Conservation (phyloP, 306 rosid species). For the Inga laurina region DNA sequence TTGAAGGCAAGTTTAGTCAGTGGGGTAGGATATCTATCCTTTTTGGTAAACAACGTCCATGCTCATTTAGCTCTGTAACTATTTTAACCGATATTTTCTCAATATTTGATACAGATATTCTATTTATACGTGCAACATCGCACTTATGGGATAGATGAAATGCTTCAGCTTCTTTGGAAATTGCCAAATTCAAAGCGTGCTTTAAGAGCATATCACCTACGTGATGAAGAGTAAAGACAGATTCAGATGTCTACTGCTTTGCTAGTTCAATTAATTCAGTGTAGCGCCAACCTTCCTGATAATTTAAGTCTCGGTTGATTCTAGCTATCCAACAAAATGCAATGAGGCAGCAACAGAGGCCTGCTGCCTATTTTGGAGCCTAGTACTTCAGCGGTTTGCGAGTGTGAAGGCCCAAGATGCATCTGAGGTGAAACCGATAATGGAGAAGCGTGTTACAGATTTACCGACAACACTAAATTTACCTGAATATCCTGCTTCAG, state of each 20-base stretch:
- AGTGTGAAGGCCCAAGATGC: constrained; percentile 85
- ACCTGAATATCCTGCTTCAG: constrained; percentile 97
- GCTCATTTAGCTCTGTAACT: constrained; percentile 12
- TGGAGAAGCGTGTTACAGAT: constrained; percentile 90
- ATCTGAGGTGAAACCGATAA: constrained; percentile 75
- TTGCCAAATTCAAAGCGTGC: constrained; percentile 88
- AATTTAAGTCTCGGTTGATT: constrained; percentile 68
- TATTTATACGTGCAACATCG: constrained; percentile 85
- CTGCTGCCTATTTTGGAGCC: constrained; percentile 83
- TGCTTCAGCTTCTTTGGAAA: constrained; percentile 86
- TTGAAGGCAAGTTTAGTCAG: constrained; percentile 88
- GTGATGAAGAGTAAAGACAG: constrained; percentile 94
- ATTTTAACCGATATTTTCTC: constrained; percentile 11
- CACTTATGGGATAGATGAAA: constrained; percentile 85
- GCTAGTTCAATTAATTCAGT: constrained; percentile 84
- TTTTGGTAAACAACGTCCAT: constrained; percentile 6
- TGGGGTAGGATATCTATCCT: constrained; percentile 61
- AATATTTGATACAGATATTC: constrained; percentile 74
- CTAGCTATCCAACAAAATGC: constrained; percentile 66
- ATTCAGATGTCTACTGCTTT: constrained; percentile 96
- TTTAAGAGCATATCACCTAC: constrained; percentile 82
- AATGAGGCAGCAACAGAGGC: constrained; percentile 73
- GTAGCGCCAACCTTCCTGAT: constrained; percentile 93
- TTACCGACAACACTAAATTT: constrained; percentile 78
- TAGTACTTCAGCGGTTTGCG: constrained; percentile 88